Evolutionary conservation across 495 filamentous ascomycete species (phyloP).

Genomic region (Trichoderma erinaceum): DNA sequence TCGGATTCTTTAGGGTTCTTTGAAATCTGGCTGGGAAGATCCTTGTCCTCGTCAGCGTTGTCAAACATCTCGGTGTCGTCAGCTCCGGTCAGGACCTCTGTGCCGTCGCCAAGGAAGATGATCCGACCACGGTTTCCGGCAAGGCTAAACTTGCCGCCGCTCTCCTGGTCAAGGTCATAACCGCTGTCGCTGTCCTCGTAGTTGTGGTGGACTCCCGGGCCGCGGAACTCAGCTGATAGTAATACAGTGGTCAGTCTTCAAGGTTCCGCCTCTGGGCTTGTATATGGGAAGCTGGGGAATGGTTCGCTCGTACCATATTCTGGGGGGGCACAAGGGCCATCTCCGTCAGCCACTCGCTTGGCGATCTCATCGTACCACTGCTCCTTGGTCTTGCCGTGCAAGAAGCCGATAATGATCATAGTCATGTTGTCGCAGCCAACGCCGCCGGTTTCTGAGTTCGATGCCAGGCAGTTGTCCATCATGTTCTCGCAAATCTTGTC

Average conservation of each 20-base stretch:
- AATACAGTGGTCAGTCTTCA: conserved; percentile 38
- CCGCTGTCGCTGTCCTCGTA: conserved; percentile 91
- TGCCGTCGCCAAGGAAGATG: conserved; percentile 91
- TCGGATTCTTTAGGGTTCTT: conserved; percentile 27
- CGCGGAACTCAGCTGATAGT: conserved; percentile 82
- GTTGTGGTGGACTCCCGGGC: conserved; percentile 81
- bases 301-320: conserved; percentile 84
- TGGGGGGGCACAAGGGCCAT: conserved; percentile 96
- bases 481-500: conserved; percentile 96
- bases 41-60: conserved; percentile 77
- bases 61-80: conserved; percentile 84
- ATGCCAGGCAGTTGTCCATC: conserved; percentile 99
- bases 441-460: conserved; percentile 94
- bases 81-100: conserved; percentile 76
- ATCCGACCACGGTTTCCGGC: conserved; percentile 70
- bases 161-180: conserved; percentile 77
- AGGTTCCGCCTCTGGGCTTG: conserved; percentile 40
- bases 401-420: conserved; percentile 83
- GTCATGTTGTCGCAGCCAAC: conserved; percentile 99
- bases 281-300: background rate
- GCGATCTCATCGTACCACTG: conserved; percentile 97
- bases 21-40: conserved; percentile 51
- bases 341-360: conserved; percentile 89
- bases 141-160: conserved; percentile 45
- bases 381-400: conserved; percentile 86